phyloP scores from a whole-genome alignment of 805 yeast species.

The Metschnikowia reukaufii region DNA sequence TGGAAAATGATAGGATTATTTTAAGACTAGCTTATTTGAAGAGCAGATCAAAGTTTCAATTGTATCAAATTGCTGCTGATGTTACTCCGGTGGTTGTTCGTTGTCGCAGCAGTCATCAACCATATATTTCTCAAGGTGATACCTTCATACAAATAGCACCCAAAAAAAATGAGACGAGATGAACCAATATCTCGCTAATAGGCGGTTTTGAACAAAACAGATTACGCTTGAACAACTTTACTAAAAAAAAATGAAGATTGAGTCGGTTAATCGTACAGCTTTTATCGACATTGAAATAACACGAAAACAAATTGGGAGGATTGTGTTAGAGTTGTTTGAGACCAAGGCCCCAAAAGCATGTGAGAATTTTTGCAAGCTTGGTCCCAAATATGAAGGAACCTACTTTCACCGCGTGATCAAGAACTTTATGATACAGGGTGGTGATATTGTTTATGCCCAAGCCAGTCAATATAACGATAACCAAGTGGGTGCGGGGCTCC shows the following conservation, averaged over 20 bases:
- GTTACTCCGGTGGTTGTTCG: no score
- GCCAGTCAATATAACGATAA: conserved; percentile 25
- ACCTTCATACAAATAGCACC: conserved; percentile 1
- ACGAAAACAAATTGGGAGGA: conserved; percentile 48
- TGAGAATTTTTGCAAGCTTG: conserved; percentile 48
- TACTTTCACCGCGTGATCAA: conserved; percentile 63
- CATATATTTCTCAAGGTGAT: no score
- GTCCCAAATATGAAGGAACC: conserved; percentile 41
- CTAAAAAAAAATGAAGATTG: conserved; percentile 33
- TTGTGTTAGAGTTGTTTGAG: conserved; percentile 55
- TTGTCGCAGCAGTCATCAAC: no score
- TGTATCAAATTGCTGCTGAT: no score
- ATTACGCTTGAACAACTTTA: no score
- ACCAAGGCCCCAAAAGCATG: conserved; percentile 57
- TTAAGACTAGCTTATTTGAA: no score
- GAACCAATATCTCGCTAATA: background rate
- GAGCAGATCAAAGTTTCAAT: no score
- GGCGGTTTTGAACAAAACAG: background rate
- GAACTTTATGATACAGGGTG: conserved; percentile 72
- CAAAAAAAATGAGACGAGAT: background rate
- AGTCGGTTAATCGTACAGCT: conserved; percentile 28
- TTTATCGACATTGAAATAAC: conserved; percentile 57
- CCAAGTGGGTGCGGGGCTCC: conserved; percentile 37
- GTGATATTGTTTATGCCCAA: conserved; percentile 51
- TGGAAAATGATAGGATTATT: background rate